A percentile compares a stretch with the other conserved stretches of the same genome.
Evolutionary conservation across 495 filamentous ascomycete species (phyloP).

Genomic region (Penicillium canariense): DNA sequence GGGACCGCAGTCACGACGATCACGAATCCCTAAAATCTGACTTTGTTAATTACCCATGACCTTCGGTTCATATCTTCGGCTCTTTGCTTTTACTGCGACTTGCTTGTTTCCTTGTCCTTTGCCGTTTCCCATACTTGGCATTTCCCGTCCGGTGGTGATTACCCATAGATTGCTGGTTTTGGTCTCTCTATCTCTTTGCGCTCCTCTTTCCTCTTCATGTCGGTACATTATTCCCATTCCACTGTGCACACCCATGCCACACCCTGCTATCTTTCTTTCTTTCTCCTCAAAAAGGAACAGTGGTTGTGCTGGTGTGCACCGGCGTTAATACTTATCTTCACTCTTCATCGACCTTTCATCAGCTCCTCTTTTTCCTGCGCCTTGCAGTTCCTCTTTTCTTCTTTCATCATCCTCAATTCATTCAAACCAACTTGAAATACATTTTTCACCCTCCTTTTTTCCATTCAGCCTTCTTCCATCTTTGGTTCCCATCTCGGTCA

Average conservation of each 20-base stretch:
- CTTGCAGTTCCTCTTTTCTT: conserved; percentile 16
- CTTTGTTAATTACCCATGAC: conserved; percentile 38
- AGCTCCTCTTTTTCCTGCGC: conserved; percentile 18
- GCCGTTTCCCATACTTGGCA: conserved; percentile 26
- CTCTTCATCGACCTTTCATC: conserved; percentile 7
- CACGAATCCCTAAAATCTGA: conserved; percentile 40
- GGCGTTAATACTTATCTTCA: conserved; percentile 26
- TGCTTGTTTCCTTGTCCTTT: conserved; percentile 13
- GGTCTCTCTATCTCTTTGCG: conserved; percentile 19
- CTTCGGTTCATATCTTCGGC: conserved; percentile 26
- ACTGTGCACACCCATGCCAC: conserved; percentile 19
- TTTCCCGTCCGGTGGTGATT: conserved; percentile 31
- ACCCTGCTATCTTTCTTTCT: conserved; percentile 16
- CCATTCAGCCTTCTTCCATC: background rate
- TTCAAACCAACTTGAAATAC: conserved; percentile 19
- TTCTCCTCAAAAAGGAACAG: background rate
- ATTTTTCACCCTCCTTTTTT: conserved; percentile 15
- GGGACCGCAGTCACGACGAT: conserved; percentile 46
- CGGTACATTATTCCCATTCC: conserved; percentile 32
- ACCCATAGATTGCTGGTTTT: conserved; percentile 35
- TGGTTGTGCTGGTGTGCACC: conserved; percentile 4
- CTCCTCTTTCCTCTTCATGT: conserved; percentile 17
- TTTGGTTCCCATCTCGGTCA: background rate
- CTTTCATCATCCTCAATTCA: background rate
- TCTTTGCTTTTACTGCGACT: conserved; percentile 23